Evolutionary conservation across 768 basidiomycete genomes (phyloP), one percentile per base, ranked within the genome.

Genomic region (Suillus clintonianus): DNA sequence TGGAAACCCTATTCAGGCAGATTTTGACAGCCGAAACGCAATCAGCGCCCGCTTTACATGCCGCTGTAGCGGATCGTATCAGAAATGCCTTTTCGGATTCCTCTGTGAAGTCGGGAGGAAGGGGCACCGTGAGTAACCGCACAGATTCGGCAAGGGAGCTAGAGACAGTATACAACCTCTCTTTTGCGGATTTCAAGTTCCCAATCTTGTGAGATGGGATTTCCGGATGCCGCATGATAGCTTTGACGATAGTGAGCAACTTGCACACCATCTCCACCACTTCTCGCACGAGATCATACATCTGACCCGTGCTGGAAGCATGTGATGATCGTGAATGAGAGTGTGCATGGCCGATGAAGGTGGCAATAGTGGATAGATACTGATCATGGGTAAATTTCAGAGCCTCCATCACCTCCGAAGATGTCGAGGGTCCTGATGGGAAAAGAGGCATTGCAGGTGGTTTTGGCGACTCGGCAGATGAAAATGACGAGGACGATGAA

Each of bases 291-390:
- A 98, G 86, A 68, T 98, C 95, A 72, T 97, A 95, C 76, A 99
- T 83, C 68, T 95, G 91, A 1, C 94, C 96, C 17, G 95, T 96
- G 64, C 90, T 94, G 6, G 94, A 93, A 0, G 97, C 94, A 76
- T 98, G 96, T 34, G 93, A 93, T 45, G 86, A 82, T 51, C 93
- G 89, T 24, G 92, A 89, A 80, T 98, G 93, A 17, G 93, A 92
- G 70, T 99, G 97, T 1, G 95, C 92, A 72, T 98, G 95, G 1
- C 96, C 97, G 69, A 99, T 97, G 75, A 99, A 95, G 7, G 96
- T 96, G 24, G 97, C 96, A 71, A 97, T 94, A 22, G 94, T 92
- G 5, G 94, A 97, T 13, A 99, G 82, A 70, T 96, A 91, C 56
- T 90, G 86, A 72, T 97, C 95, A 72, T 97, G 95, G 15, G 92